A percentile compares a stretch with the other conserved stretches of the same genome.
Conservation (phyloP, 2,329 filamentous ascomycete species). For the Alternaria incomplexa region DNA sequence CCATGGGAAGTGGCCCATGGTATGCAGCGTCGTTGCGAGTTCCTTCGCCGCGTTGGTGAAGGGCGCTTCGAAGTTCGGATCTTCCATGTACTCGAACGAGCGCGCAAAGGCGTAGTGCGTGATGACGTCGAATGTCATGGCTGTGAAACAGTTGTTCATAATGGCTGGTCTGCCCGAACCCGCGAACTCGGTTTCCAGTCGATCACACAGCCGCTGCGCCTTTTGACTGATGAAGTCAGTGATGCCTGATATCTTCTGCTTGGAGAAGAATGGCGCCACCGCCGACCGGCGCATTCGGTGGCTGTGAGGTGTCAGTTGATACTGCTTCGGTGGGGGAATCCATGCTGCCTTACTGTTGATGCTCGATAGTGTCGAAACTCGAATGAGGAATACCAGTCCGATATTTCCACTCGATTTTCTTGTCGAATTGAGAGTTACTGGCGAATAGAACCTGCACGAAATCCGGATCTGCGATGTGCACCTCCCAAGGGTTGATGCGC, state of each 20-base stretch:
- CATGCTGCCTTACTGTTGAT: conserved; percentile 14
- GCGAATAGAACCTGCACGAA: neutral
- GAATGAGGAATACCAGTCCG: too few species aligned
- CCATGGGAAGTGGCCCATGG: neutral
- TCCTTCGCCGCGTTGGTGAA: too few species aligned
- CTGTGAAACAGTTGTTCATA: neutral
- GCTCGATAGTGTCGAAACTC: conserved; percentile 1
- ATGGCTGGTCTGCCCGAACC: neutral
- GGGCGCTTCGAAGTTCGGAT: neutral
- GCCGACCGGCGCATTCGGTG: conserved; percentile 30
- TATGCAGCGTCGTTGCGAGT: neutral
- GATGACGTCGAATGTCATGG: conserved; percentile 9
- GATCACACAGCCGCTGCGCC: neutral
- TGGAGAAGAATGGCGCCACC: conserved; percentile 33
- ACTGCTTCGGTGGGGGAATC: too few species aligned
- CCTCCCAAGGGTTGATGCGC: conserved; percentile 7
- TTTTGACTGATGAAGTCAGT: too few species aligned
- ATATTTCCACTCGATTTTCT: too few species aligned
- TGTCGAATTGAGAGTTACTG: too few species aligned
- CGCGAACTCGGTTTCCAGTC: neutral
- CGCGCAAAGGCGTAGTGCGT: conserved; percentile 2
- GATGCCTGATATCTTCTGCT: conserved; percentile 1
- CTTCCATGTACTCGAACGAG: neutral
- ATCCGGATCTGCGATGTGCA: conserved; percentile 15
- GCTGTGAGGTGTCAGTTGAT: too few species aligned